phyloP scores from a whole-genome alignment of 1,139 yeast genomes.

The Arxiozyma slooffiae region DNA sequence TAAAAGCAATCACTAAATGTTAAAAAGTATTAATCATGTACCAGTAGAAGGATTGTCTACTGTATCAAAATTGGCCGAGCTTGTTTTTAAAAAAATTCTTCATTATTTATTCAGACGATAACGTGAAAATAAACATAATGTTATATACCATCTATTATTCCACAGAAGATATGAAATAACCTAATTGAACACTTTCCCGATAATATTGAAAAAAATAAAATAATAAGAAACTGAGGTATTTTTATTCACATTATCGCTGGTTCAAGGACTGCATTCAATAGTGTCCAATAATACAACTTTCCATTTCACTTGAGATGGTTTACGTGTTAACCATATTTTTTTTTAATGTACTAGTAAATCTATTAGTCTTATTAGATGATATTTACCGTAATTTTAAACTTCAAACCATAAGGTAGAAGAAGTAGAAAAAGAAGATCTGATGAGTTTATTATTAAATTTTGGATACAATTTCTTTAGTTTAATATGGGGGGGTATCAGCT shows the following conservation, averaged over 20 bases:
- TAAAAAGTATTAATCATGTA: constrained; percentile 35
- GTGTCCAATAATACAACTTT: constrained; percentile 40
- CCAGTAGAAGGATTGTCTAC: constrained; percentile 43
- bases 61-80: constrained; percentile 38
- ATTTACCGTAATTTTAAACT: constrained; percentile 1
- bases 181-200: constrained; percentile 53
- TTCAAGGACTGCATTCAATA: constrained; percentile 39
- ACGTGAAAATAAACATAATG: constrained; percentile 39
- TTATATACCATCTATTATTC: constrained; percentile 38
- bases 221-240: constrained; percentile 42
- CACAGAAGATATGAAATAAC: constrained; percentile 50
- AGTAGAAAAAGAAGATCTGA: neutral
- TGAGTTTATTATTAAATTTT: constrained; percentile 1
- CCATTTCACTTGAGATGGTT: constrained; percentile 35
- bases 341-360: constrained; percentile 40
- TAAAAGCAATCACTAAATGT: constrained; percentile 36
- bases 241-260: constrained; percentile 31
- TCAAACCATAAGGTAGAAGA: neutral
- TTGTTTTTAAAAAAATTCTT: constrained; percentile 25
- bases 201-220: constrained; percentile 49
- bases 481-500: neutral
- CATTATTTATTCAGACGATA: constrained; percentile 34
- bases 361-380: constrained; percentile 3
- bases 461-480: neutral
- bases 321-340: constrained; percentile 35